Evolutionary conservation across 306 rosid genomes (phyloP).

Genomic region (Neltuma alba): DNA sequence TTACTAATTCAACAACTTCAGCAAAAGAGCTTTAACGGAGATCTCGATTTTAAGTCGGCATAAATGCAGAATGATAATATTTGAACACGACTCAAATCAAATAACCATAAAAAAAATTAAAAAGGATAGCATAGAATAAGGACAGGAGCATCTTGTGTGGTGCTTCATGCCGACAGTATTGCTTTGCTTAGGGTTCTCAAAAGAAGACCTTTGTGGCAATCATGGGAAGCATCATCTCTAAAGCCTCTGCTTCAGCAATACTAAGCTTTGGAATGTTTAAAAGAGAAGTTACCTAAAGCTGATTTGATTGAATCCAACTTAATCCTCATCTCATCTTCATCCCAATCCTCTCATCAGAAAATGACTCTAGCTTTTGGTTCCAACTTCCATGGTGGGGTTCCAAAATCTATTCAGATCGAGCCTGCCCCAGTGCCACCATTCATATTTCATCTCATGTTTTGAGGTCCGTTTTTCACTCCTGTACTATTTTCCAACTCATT

Average conservation of each 20-base stretch:
- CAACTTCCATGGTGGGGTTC: slow-evolving; percentile 51
- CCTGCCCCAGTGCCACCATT: slow-evolving; percentile 47
- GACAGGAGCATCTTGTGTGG: slow-evolving; percentile 41
- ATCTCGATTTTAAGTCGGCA: too few relatives aligned
- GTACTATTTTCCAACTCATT: background rate
- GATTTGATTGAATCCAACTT: slow-evolving; percentile 44
- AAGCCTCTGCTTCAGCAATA: slow-evolving; percentile 39
- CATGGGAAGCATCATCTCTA: slow-evolving; percentile 42
- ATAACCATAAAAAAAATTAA: too few relatives aligned
- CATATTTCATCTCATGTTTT: slow-evolving; percentile 6
- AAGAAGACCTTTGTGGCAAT: slow-evolving; percentile 47
- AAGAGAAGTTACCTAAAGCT: slow-evolving; percentile 55
- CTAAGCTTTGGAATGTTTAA: slow-evolving; percentile 53
- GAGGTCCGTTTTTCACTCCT: slow-evolving; percentile 24
- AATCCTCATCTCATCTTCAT: slow-evolving; percentile 28
- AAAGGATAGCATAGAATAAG: slow-evolving; percentile 33
- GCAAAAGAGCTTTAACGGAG: too few relatives aligned
- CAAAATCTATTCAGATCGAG: slow-evolving; percentile 31
- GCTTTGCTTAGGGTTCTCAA: slow-evolving; percentile 35
- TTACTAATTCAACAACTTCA: slow-evolving; percentile 8
- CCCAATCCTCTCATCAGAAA: slow-evolving; percentile 50
- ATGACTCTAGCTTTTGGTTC: slow-evolving; percentile 52
- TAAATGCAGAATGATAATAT: too few relatives aligned
- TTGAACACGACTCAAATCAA: too few relatives aligned
- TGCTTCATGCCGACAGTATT: slow-evolving; percentile 47